phyloP scores from a whole-genome alignment of 1,284 basidiomycete genomes.

The Fistulinella cinereoalba region DNA sequence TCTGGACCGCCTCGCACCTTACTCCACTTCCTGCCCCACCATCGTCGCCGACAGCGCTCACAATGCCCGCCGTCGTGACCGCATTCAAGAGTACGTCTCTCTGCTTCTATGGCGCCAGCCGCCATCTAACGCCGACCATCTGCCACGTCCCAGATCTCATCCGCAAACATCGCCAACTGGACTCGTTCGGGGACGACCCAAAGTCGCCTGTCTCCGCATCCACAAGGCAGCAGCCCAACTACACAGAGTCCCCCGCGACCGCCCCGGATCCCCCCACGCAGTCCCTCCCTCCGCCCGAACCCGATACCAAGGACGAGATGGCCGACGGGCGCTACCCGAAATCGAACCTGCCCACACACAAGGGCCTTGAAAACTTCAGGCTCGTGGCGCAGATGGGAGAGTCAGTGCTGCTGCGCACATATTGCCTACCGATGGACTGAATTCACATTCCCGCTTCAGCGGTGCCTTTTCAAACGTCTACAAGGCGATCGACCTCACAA shows the following conservation, averaged over 20 bases:
- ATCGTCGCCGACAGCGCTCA: constrained; percentile 6
- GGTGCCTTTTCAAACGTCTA: constrained; percentile 99
- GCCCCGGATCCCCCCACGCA: constrained; percentile 35
- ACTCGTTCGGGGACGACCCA: constrained; percentile 31
- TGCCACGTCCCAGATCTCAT: constrained; percentile 65
- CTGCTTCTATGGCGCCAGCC: constrained; percentile 4
- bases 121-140: constrained; percentile 19
- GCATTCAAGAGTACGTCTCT: constrained; percentile 64
- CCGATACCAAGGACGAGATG: constrained; percentile 60
- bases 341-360: constrained; percentile 77
- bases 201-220: too few species aligned
- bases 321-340: constrained; percentile 70
- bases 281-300: constrained; percentile 33
- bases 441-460: constrained; percentile 38
- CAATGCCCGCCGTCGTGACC: constrained; percentile 52
- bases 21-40: constrained; percentile 1
- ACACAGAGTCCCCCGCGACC: constrained; percentile 28
- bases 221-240: constrained; percentile 26
- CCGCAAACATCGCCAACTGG: constrained; percentile 58
- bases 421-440: constrained; percentile 6
- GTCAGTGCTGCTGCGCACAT: constrained; percentile 54
- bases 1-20: constrained; percentile 6
- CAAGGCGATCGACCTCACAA: constrained; percentile 81
- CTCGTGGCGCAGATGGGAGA: constrained; percentile 95
- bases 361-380: constrained; percentile 81